A percentile compares a stretch with the other conserved stretches of the same genome.
These are phyloP conservation scores for Tolypocladium inflatum DNA, from an alignment of 2,329 filamentous ascomycete genomes.

Conservation along the genomic window DNA sequence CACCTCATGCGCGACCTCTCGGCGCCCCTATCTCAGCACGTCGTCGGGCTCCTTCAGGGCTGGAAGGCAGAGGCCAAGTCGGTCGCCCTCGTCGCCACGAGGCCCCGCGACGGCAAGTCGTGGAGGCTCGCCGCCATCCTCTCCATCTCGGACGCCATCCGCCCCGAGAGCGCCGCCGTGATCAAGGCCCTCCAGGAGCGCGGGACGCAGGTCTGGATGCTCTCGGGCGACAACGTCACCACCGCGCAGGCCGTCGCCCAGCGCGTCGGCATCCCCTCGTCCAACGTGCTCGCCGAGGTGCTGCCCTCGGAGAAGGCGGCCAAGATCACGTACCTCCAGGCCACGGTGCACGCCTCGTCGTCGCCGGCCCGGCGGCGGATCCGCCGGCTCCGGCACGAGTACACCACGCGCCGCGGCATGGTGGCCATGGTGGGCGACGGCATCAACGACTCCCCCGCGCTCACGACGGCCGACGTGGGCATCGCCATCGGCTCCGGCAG, in stretches of 20 bases:
- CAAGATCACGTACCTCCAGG: conserved; percentile 56
- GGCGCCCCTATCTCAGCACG: conserved; percentile 26
- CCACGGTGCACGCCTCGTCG: conserved; percentile 29
- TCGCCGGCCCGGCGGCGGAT: background rate
- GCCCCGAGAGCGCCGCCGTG: conserved; percentile 58
- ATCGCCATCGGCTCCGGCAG: conserved; percentile 78
- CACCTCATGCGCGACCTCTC: conserved; percentile 47
- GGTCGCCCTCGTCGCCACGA: conserved; percentile 47
- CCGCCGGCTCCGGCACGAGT: conserved; percentile 7
- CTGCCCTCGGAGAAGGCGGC: conserved; percentile 75
- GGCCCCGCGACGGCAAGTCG: conserved; percentile 8
- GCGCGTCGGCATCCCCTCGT: conserved; percentile 61
- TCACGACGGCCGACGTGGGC: conserved; percentile 71
- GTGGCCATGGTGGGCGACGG: conserved; percentile 85
- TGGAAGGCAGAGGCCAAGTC: conserved; percentile 60
- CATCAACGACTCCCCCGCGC: conserved; percentile 79
- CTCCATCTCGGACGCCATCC: conserved; percentile 72
- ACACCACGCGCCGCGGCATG: conserved; percentile 30
- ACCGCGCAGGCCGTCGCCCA: conserved; percentile 73
- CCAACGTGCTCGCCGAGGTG: conserved; percentile 78
- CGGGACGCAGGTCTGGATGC: conserved; percentile 77
- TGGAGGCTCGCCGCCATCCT: conserved; percentile 56
- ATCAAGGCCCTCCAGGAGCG: conserved; percentile 54
- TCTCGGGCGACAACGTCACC: conserved; percentile 82
- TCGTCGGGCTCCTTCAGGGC: conserved; percentile 29